phyloP scores from a whole-genome alignment of 2,329 filamentous ascomycete genomes.

The Neofusicoccum sp. region DNA sequence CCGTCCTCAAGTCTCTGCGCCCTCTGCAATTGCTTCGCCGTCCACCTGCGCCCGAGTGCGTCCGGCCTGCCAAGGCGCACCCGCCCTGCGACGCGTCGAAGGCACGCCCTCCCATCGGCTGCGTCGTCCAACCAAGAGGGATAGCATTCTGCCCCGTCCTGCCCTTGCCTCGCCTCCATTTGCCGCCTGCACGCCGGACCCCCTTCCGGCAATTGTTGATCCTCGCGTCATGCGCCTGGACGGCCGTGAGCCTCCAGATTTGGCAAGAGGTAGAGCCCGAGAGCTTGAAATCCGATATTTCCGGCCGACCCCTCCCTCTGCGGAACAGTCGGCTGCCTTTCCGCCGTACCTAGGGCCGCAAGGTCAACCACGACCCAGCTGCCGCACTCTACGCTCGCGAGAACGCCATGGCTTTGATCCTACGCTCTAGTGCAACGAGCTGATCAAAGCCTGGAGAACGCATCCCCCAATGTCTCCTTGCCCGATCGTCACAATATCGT shows the following conservation, averaged over 20 bases:
- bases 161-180: background rate
- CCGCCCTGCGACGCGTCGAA: background rate
- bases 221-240: too few species aligned
- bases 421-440: too few species aligned
- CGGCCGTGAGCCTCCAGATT: too few species aligned
- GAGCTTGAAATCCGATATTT: background rate
- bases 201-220: background rate
- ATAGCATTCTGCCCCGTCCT: background rate
- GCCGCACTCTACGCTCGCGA: too few species aligned
- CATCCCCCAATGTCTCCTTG: background rate
- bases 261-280: background rate
- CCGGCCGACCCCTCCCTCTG: background rate
- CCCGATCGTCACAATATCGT: background rate
- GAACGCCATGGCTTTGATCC: too few species aligned
- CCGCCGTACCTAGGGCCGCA: too few species aligned
- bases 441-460: too few species aligned
- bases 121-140: background rate
- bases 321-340: background rate
- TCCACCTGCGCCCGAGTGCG: background rate
- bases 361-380: too few species aligned
- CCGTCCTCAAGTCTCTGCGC: conserved; percentile 4
- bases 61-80: background rate
- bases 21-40: background rate
- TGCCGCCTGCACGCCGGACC: background rate
- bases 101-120: background rate